Conservation (phyloP, 306 rosid species). For the Parietaria judaica region DNA sequence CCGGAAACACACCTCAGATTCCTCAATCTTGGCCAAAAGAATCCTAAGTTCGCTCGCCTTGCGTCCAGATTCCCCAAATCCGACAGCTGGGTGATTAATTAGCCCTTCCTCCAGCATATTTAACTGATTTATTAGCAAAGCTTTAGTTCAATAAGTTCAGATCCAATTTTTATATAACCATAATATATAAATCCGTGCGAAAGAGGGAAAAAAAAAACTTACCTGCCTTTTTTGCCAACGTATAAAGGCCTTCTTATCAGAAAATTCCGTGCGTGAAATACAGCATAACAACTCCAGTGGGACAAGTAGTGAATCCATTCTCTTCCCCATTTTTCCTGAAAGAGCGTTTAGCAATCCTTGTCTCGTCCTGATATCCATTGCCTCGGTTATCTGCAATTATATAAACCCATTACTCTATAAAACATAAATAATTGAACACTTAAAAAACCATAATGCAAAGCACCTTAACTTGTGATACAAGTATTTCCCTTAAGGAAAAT, state of each 20-base stretch:
- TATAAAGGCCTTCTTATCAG: constrained; percentile 91
- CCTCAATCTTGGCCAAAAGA: constrained; percentile 92
- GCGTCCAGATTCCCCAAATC: constrained; percentile 95
- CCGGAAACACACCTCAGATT: constrained; percentile 65
- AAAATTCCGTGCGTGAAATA: constrained; percentile 82
- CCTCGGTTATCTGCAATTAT: constrained; percentile 69
- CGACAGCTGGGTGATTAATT: constrained; percentile 76
- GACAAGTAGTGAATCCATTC: constrained; percentile 88
- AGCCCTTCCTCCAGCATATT: constrained; percentile 97
- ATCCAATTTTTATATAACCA: constrained; percentile 19
- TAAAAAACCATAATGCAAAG: too few species aligned
- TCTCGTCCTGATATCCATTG: constrained; percentile 82
- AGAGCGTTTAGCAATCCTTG: constrained; percentile 94
- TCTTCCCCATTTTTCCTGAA: constrained; percentile 82
- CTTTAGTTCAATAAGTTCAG: constrained; percentile 17
- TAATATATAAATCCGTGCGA: constrained; percentile 12
- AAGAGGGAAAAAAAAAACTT: constrained; percentile 21
- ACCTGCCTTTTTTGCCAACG: constrained; percentile 99
- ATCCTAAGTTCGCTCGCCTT: constrained; percentile 76
- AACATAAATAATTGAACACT: too few species aligned
- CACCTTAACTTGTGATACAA: too few species aligned
- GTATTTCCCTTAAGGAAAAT: too few species aligned
- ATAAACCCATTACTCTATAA: not conserved
- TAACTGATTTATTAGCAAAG: constrained; percentile 42
- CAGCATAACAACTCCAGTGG: constrained; percentile 93